Evolutionary conservation across 768 basidiomycete species (phyloP), one percentile per base, ranked within the genome.

Genomic region (Tylopilus cervinicoccineus): DNA sequence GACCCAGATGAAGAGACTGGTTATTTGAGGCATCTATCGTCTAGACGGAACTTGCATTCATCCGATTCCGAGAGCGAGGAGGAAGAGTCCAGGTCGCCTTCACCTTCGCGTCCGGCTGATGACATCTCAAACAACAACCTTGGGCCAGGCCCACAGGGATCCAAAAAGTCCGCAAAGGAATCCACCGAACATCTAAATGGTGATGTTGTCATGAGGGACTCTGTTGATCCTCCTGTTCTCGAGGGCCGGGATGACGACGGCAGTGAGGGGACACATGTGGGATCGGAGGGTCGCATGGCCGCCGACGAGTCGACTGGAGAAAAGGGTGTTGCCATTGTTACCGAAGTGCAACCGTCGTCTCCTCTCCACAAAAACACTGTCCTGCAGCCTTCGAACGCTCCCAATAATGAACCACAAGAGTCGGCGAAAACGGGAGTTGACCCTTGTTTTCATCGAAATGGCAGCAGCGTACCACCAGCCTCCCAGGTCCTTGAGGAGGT

Each of bases 61-160:
- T 68, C 56, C 58, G 67, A 68, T 28, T 64, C 62, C 23, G 67
- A 56, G 61, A 65, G 43, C 37, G 73, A 73, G 38, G 72, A 70
- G 6, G 68, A 68, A 45, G 49, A 38, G 11, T 57, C 54, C 2
- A 26, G 45, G 53, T 43, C 54, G 1, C 44, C 53, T 49, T 50
- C 61, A 26, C 24, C 52, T 26, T 49, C 60, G n/a, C 32, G n/a
- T 23, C 55, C 37, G 6, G 38, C 57, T 12, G 68, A 67, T 41
- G 69, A 72, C 49, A 49, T 52, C 33, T 71, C 71, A 5, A 68
- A 70, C 24, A 68, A 70, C 24, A 59, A 64, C n/a, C 11, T 5
- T 3, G 28, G 9, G 19, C 61, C 68, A 4, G 68, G 64, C 8
- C 45, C 72, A 41, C 68, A 62, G 8, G 38, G 4, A 13, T 23